Conservation (phyloP, 2,329 filamentous ascomycete species). For the Aspergillus piperis region DNA sequence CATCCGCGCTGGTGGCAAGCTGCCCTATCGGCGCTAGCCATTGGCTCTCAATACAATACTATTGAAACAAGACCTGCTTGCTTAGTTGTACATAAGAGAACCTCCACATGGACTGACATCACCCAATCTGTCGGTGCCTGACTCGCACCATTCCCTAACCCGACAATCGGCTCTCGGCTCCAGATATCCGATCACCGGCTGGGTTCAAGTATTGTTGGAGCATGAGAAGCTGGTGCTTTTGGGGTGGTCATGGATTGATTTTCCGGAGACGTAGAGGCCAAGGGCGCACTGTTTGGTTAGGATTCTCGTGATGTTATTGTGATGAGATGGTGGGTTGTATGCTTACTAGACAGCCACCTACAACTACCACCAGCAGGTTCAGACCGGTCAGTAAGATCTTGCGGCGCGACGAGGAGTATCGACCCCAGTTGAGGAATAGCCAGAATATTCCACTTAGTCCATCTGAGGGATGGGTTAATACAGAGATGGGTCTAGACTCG, state of each 20-base stretch:
- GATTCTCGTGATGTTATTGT: background rate
- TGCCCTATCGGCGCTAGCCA: background rate
- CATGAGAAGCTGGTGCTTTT: constrained; percentile 19
- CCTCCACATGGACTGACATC: background rate
- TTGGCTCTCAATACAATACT: background rate
- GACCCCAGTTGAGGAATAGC: constrained; percentile 50
- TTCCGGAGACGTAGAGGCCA: constrained; percentile 20
- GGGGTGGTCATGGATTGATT: constrained; percentile 21
- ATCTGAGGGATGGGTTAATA: constrained; percentile 16
- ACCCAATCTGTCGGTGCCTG: background rate
- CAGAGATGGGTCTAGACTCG: background rate
- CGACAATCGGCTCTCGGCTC: background rate
- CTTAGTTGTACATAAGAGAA: too few relatives aligned
- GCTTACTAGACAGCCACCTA: constrained; percentile 33
- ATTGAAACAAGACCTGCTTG: too few relatives aligned
- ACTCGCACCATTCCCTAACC: background rate
- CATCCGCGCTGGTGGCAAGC: background rate
- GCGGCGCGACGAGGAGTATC: constrained; percentile 38
- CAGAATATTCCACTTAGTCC: constrained; percentile 50
- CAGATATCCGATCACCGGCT: background rate
- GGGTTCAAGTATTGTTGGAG: constrained; percentile 15
- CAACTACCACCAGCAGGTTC: constrained; percentile 45
- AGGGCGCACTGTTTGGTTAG: constrained; percentile 16
- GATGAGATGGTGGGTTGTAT: background rate
- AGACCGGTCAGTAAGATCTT: constrained; percentile 48